Conservation (phyloP, 192 early-diverging fungal genomes). For the Gonapodya sp. region DNA sequence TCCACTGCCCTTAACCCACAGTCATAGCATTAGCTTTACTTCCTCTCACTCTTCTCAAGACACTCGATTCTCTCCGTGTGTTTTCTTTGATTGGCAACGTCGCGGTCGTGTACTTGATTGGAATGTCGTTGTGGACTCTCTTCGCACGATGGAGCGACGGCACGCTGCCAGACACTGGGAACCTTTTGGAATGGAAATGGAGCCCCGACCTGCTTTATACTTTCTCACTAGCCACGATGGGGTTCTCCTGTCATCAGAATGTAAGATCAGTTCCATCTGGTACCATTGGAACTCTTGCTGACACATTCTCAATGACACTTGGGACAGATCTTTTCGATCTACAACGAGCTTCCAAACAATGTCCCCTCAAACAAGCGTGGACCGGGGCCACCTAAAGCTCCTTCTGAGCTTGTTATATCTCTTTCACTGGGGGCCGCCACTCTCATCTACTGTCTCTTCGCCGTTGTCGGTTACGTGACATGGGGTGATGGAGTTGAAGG, state of each 20-base stretch:
- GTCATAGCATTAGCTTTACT: neutral
- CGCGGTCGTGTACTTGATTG: neutral
- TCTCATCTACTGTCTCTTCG: neutral
- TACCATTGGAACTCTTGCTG: neutral
- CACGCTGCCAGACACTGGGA: neutral
- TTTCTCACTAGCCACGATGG: neutral
- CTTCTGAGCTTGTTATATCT: neutral
- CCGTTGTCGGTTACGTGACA: neutral
- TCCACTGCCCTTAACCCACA: neutral
- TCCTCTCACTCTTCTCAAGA: neutral
- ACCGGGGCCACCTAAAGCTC: neutral
- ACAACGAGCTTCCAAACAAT: neutral
- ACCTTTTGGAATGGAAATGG: neutral
- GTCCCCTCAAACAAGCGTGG: neutral
- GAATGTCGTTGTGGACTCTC: neutral
- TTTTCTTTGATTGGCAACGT: neutral
- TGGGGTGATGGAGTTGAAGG: neutral
- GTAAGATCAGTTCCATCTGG: neutral
- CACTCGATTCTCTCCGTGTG: neutral
- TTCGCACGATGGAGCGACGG: neutral
- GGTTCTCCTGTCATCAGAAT: neutral
- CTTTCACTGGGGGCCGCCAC: neutral
- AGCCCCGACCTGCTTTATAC: neutral
- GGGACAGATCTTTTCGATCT: slow-evolving; percentile 1
- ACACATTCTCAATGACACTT: neutral